A percentile compares a stretch with the other conserved stretches of the same genome.
These are phyloP conservation scores for Edaphochlamys debaryana DNA, from an alignment of 139 green algal genomes.

Conservation along the genomic window DNA sequence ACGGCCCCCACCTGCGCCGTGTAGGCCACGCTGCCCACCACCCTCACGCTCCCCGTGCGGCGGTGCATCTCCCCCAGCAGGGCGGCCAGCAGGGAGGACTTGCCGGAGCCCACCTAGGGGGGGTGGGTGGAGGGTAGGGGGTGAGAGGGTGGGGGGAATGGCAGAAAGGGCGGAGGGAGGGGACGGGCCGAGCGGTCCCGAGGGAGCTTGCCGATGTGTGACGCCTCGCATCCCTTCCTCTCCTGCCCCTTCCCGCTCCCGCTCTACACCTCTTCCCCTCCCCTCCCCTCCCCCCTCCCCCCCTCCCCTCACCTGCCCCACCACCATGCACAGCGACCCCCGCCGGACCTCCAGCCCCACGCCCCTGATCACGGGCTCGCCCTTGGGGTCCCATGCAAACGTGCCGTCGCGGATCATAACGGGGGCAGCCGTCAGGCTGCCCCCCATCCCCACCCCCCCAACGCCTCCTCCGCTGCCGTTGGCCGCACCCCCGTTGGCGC, in stretches of 20 bases:
- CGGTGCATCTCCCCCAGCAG: slow-evolving; percentile 77
- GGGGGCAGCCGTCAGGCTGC: slow-evolving; percentile 37
- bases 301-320: slow-evolving; percentile 56
- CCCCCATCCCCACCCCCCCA: too few relatives aligned
- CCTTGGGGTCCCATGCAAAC: slow-evolving; percentile 31
- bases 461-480: background rate
- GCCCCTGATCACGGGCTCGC: slow-evolving; percentile 19
- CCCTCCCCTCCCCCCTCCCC: background rate
- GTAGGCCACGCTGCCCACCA: slow-evolving; percentile 68
- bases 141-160: too few relatives aligned
- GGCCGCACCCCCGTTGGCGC: background rate
- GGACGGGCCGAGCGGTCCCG: too few relatives aligned
- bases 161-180: too few relatives aligned
- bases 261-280: background rate
- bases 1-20: slow-evolving; percentile 22
- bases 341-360: slow-evolving; percentile 43
- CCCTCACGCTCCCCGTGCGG: slow-evolving; percentile 29
- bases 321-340: slow-evolving; percentile 65
- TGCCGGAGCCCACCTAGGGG: slow-evolving; percentile 56
- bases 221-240: too few relatives aligned
- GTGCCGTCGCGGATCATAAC: slow-evolving; percentile 45
- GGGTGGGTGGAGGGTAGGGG: background rate
- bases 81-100: slow-evolving; percentile 74
- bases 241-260: background rate
- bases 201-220: too few relatives aligned